Conservation (phyloP, 2,329 filamentous ascomycete species). For the Ophiostoma sp. region DNA sequence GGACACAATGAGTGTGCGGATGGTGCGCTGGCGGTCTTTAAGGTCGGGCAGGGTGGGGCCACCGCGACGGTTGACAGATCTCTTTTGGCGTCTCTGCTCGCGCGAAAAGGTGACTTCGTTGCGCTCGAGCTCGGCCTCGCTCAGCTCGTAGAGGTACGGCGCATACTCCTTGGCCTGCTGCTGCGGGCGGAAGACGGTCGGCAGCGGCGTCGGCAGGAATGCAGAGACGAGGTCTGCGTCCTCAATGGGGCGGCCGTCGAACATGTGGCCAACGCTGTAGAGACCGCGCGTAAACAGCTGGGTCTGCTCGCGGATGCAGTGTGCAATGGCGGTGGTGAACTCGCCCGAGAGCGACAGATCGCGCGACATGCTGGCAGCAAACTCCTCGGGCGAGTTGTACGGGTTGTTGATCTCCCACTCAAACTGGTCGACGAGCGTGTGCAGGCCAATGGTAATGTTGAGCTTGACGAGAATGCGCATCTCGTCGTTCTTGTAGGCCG, state of each 20-base stretch:
- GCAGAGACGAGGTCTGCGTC: conserved; percentile 82
- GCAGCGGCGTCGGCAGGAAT: conserved; percentile 79
- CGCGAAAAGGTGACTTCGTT: conserved; percentile 90
- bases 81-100: conserved; percentile 90
- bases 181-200: conserved; percentile 78
- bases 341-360: conserved; percentile 90
- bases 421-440: conserved; percentile 93
- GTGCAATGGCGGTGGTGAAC: conserved; percentile 94
- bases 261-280: conserved; percentile 88
- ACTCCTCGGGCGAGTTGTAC: conserved; percentile 88
- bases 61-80: conserved; percentile 87
- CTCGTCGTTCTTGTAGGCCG: conserved; percentile 96
- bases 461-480: conserved; percentile 95
- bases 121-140: conserved; percentile 80
- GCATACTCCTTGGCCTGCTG: conserved; percentile 92
- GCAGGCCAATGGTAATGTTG: conserved; percentile 93
- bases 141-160: conserved; percentile 90
- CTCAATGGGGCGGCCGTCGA: conserved; percentile 88
- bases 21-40: conserved; percentile 88
- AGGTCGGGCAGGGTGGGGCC: conserved; percentile 92
- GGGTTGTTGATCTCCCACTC: conserved; percentile 99
- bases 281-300: conserved; percentile 92
- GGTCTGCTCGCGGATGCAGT: conserved; percentile 92
- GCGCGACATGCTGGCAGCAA: conserved; percentile 80
- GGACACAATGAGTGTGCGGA: conserved; percentile 86